Evolutionary conservation across 2,329 filamentous ascomycete genomes (phyloP), one percentile per base, ranked within the genome.

Genomic region (Hypocreales sp.): DNA sequence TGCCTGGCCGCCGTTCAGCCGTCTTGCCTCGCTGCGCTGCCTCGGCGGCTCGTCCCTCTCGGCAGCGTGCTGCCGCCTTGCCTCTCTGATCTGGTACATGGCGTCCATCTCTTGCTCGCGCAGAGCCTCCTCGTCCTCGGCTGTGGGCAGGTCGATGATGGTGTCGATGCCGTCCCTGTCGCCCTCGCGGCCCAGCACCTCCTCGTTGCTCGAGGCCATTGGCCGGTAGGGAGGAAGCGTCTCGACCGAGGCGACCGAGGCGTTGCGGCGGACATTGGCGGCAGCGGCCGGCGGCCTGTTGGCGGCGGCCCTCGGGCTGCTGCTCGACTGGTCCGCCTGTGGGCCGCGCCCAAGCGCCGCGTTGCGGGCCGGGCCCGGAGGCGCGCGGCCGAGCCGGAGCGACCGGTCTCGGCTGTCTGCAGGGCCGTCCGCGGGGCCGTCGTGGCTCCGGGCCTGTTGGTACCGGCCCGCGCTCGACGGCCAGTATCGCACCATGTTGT

Each of bases 101-200:
- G 80, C 72, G 35, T 90, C 80, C 90, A 95, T 95, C 50, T 94
- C 82, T 16, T 82, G 72, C 36, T 95, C 84, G 9, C 90, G 68
- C 28, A 83, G 58, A 2, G 57, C 54, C 47, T 92, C 83, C 37
- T 92, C 73, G 29, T 84, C 79, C 27, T 92, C 81, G 7, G 61
- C 66, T 0, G 78, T 82, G 0, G 86, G 86, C 38, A 80, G 72
- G 48, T 94, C 86, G 9, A 95, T 56, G 0, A 98, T 84, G 4
- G 81, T 70, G 42, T 98, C 90, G 40, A 98, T 83, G 7, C 90
- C 90, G 28, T 67, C 87, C 33, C 90, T 69, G 48, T 98, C 90
- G 26, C 90, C 90, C 50, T 92, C 90, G 5, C 86, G 70, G 7
- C 75, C 90, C 25, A 95, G 63, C 2, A 94, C 74, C 39, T 76